Evolutionary conservation across 805 yeast species (phyloP).

Genomic region (Komagataella kurtzmanii): DNA sequence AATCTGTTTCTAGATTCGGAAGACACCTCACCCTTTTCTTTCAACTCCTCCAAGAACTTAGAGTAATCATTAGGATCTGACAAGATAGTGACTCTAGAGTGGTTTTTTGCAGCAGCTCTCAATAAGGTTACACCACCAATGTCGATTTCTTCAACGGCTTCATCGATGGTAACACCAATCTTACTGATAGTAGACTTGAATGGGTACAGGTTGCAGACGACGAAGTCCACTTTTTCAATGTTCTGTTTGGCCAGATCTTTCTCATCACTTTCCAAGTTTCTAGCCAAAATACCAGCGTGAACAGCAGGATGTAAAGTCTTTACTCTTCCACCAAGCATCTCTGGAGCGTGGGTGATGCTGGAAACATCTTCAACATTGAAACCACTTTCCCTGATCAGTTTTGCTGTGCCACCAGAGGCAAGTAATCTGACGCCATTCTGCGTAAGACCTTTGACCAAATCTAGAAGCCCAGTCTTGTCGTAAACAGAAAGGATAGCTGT

Average conservation of each 20-base stretch:
- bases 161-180: slow-evolving; percentile 88
- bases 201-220: slow-evolving; percentile 95
- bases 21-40: slow-evolving; percentile 54
- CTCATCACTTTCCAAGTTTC: slow-evolving; percentile 86
- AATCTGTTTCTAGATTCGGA: slow-evolving; percentile 63
- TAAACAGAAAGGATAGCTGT: slow-evolving; percentile 96
- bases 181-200: slow-evolving; percentile 95
- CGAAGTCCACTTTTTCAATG: slow-evolving; percentile 92
- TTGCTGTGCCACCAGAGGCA: slow-evolving; percentile 97
- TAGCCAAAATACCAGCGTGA: slow-evolving; percentile 94
- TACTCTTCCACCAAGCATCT: slow-evolving; percentile 97
- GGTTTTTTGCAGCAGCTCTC: slow-evolving; percentile 98
- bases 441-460: slow-evolving; percentile 88
- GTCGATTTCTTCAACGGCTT: slow-evolving; percentile 97
- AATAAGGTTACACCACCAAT: slow-evolving; percentile 96
- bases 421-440: slow-evolving; percentile 82
- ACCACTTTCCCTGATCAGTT: slow-evolving; percentile 89
- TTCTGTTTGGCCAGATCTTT: slow-evolving; percentile 78
- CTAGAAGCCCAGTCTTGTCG: slow-evolving; percentile 93
- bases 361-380: slow-evolving; percentile 96
- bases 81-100: slow-evolving; percentile 86
- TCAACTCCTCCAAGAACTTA: slow-evolving; percentile 67
- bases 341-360: slow-evolving; percentile 94
- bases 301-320: slow-evolving; percentile 98
- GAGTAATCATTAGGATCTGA: slow-evolving; percentile 94